Evolutionary conservation across 2,329 filamentous ascomycete genomes (phyloP).

Genomic region (Onygena corvina): DNA sequence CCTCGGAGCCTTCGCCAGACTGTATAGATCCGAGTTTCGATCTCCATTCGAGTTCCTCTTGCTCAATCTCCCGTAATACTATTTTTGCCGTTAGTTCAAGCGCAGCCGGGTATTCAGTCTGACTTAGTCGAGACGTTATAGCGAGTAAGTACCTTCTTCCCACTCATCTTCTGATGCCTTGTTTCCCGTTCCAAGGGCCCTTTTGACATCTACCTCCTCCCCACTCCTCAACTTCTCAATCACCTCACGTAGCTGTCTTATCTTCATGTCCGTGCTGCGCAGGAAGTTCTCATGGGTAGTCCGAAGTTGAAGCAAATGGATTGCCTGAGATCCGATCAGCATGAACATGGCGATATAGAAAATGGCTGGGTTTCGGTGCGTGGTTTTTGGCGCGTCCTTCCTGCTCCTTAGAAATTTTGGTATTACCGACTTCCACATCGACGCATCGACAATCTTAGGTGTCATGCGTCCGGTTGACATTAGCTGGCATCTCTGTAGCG

Average conservation of each 20-base stretch:
- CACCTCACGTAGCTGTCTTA: constrained; percentile 59
- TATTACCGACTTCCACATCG: constrained; percentile 58
- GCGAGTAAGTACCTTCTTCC: constrained; percentile 60
- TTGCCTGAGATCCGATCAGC: constrained; percentile 88
- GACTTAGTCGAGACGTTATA: not conserved
- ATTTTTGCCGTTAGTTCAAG: not conserved
- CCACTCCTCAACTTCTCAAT: constrained; percentile 37
- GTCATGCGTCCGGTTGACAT: constrained; percentile 22
- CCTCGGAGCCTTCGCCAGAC: not conserved
- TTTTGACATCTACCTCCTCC: constrained; percentile 69
- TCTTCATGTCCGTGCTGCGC: constrained; percentile 66
- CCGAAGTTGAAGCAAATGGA: constrained; percentile 74
- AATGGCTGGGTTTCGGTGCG: constrained; percentile 60
- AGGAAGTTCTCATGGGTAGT: constrained; percentile 61
- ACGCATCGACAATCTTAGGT: constrained; percentile 44
- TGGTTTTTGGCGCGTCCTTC: constrained; percentile 26
- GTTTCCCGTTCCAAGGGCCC: constrained; percentile 66
- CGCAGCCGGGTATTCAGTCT: not conserved
- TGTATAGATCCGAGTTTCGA: constrained; percentile 1
- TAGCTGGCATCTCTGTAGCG: constrained; percentile 13
- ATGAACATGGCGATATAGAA: constrained; percentile 74
- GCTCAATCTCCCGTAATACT: constrained; percentile 26
- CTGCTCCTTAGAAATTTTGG: constrained; percentile 44
- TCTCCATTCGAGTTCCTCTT: constrained; percentile 31
- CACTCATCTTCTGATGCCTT: constrained; percentile 65